Base-by-base conservation (phyloP, 106 monocot species). In the Alisma plantagoaquatica region DNA sequence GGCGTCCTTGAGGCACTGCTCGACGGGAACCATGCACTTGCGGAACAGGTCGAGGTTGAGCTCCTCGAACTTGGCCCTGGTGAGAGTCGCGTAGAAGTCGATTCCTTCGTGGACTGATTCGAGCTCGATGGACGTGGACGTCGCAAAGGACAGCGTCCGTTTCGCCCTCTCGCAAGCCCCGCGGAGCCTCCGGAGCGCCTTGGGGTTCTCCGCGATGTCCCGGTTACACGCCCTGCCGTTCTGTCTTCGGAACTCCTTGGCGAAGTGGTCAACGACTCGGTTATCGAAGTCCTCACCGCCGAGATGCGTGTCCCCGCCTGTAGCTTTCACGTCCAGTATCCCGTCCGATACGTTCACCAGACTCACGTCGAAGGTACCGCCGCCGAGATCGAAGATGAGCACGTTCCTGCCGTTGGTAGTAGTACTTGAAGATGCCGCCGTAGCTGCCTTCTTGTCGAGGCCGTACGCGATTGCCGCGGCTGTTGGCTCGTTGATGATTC, bases 21-120 rank as follows among this genome's bases (percentile, higher is more conserved):
- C 69, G 3, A 82, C 76, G 7, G 67, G 73, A 33, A 68, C 73
- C 69, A 82, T 82, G 51, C 82, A 76, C 51, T 73, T 77, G 46
- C 72, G 60, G 50, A 82, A 76, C 4, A 80, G 46, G 47, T 80
- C 80, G 46, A 60, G 45, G 55, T 55, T 55, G 21, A 55, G 55
- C 55, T 55, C 55, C 33, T 55, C 55, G 55, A 55, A 55, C 9
- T 38, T n/a, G 33, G 55, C 55, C n/a, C 55, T 3, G 18, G 55
- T 55, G 31, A 55, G 21, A 23, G 33, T 31, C 20, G 60, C 44
- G 46, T 60, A 60, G 46, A 60, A 60, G 46, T 60, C 60, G 20
- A 60, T 31, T 10, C 60, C 60, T 19, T 60, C 60, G 60, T 18
- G 47, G 9, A 60, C 20, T 29, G 60, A 60, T 19, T 60, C 60